Evolutionary conservation across 805 yeast genomes (phyloP).

Genomic region (Ogataea minuta): DNA sequence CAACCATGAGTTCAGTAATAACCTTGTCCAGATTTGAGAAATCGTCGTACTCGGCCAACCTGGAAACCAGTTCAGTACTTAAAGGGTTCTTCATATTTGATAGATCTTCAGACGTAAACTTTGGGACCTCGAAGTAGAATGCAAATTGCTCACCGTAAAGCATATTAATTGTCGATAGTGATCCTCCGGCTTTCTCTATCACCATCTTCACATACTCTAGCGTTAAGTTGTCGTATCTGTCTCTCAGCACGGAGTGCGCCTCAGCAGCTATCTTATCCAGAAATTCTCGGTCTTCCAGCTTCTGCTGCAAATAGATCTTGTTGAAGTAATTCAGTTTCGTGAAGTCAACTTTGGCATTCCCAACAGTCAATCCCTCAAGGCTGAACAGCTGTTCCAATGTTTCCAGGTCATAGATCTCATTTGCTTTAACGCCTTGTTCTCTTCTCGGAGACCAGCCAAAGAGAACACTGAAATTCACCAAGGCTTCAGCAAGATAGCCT

Average conservation of each 20-base stretch:
- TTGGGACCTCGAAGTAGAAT: constrained; percentile 46
- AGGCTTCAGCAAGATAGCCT: constrained; percentile 83
- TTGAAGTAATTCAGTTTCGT: constrained; percentile 75
- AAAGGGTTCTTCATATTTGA: constrained; percentile 7
- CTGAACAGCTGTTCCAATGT: constrained; percentile 58
- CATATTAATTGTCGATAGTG: constrained; percentile 54
- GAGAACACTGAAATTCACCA: constrained; percentile 80
- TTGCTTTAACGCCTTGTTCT: constrained; percentile 42
- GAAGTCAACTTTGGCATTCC: constrained; percentile 88
- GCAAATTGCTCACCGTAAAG: constrained; percentile 41
- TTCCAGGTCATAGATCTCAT: constrained; percentile 50
- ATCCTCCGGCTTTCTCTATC: constrained; percentile 44
- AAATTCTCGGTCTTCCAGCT: constrained; percentile 38
- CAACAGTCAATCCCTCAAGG: constrained; percentile 76
- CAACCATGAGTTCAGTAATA: constrained; percentile 3
- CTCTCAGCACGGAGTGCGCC: constrained; percentile 22
- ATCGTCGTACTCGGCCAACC: constrained; percentile 11
- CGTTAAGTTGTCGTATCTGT: constrained; percentile 17
- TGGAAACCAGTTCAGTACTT: constrained; percentile 4
- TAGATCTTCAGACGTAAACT: constrained; percentile 26
- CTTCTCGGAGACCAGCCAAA: constrained; percentile 94
- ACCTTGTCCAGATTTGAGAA: constrained; percentile 14
- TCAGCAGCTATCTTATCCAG: constrained; percentile 39
- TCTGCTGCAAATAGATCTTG: constrained; percentile 56
- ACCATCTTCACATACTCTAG: constrained; percentile 38